Base-by-base conservation (phyloP, 78 protist genomes). In the Dictyostelium purpureum region DNA sequence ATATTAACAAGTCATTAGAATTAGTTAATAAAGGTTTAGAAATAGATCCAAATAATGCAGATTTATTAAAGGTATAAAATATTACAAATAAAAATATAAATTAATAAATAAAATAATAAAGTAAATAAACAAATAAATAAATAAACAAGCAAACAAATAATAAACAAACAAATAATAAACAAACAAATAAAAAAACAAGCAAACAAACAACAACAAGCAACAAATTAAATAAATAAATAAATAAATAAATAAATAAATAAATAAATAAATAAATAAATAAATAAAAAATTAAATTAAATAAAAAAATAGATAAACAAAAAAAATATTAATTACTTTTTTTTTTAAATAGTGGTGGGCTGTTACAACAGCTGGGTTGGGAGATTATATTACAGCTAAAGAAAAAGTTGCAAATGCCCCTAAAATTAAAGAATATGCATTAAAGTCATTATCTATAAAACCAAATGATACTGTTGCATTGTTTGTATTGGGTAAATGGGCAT, bases 341-440 rank as follows among this genome's bases (percentile, higher is more conserved):
- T n/a, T n/a, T n/a, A 76, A n/a, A n/a, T n/a, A 82, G 59, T 85
- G 90, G 90, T 67, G 49, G 56, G 90, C 79, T 19, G 71, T 85
- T 52, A 19, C 69, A 38, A 38, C 47, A 2, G 10, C 56, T 2
- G 43, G 74, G 12, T 28, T 71, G 45, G 90, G 77, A 16, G 90
- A 85, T 16, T 71, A 45, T 56, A 0, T 42, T 18, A 1, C 82
- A 2, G 12, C 81, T 11, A 70, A 51, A 26, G 90, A 85, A 9
- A 85, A 85, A 28, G 38, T 85, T 2, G 26, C 63, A n/a, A 85
- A 85, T 47, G 79, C 90, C 43, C 69, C 51, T 11, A 71, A 43
- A 5, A 71, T 85, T 70, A n/a, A 49, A 38, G 90, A 85, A 6
- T 47, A 85, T 47, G 52, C 42, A 24, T 40, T 42, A 35, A 40